A percentile compares a stretch with the other conserved stretches of the same genome.
phyloP scores from a whole-genome alignment of 2,329 filamentous ascomycete genomes.

The Fusarium illudens region DNA sequence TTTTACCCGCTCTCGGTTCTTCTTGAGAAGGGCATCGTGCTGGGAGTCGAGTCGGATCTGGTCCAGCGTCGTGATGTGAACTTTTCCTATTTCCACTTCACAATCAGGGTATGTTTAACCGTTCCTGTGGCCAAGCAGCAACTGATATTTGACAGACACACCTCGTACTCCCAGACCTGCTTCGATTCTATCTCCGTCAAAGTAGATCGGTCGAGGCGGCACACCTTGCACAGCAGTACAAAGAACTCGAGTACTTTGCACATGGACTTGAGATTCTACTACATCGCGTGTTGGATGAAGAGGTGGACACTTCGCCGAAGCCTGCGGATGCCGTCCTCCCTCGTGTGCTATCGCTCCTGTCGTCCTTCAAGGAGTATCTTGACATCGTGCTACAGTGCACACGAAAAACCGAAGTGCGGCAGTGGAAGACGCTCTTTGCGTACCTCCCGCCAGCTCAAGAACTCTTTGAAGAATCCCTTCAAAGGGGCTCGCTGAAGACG shows the following conservation, averaged over 20 bases:
- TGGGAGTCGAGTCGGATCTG: conserved; percentile 91
- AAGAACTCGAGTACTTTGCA: conserved; percentile 87
- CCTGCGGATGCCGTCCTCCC: conserved; percentile 72
- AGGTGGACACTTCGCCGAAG: conserved; percentile 77
- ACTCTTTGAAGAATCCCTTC: conserved; percentile 91
- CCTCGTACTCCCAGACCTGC: conserved; percentile 87
- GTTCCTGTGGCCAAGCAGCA: neutral
- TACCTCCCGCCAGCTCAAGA: conserved; percentile 90
- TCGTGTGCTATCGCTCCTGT: conserved; percentile 69
- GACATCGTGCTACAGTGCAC: conserved; percentile 98
- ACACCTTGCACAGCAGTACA: conserved; percentile 83
- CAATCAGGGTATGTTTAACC: conserved; percentile 74
- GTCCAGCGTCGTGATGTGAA: conserved; percentile 91
- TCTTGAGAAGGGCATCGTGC: conserved; percentile 86
- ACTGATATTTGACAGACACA: conserved; percentile 70
- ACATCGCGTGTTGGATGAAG: conserved; percentile 92
- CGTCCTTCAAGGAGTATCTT: conserved; percentile 84
- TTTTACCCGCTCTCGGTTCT: conserved; percentile 93
- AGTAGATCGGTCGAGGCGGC: conserved; percentile 84
- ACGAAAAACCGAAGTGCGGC: conserved; percentile 93
- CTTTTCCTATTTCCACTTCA: conserved; percentile 89
- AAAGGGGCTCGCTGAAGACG: conserved; percentile 87
- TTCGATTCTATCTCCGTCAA: conserved; percentile 79
- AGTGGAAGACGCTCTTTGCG: conserved; percentile 92
- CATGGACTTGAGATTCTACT: conserved; percentile 92